Evolutionary conservation across 1,284 basidiomycete species (phyloP), one percentile per base, ranked within the genome.

Genomic region (Ustilago sp.): DNA sequence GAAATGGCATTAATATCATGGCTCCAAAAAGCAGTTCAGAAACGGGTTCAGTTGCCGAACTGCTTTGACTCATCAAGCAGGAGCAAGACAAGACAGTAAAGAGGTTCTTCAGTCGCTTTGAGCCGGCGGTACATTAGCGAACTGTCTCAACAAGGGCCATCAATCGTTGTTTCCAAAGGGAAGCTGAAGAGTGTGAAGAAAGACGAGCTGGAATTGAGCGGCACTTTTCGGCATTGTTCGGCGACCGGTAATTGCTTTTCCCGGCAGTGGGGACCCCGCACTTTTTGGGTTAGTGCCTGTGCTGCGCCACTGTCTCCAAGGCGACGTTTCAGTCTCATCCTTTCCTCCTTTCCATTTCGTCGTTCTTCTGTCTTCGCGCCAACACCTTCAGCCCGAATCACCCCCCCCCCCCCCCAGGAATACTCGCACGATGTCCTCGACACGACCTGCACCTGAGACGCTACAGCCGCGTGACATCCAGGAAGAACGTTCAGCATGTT

Each of bases 391-490:
- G 6, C 17, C n/a, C 9, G 6, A 7, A n/a, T 15, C 43, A 45
- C 9, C 19, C 17, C 47, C 19, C 19, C 19, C 54, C 23, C 28
- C 54, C 6, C 43, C 6, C 7, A n/a, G n/a, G 28, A 2, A 41
- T 38, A 34, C 19, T 32, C 0, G 50, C 36, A 64, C 13, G 11
- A 73, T 73, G 70, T 54, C 65, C 8, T 61, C 53, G 8, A 54
- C 45, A 57, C 54, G 74, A 59, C 75, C 75, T 2, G 58, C 72
- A 17, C 79, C 79, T n/a, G 79, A 80, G 55, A 54, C 60, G 1
- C 53, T 78, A n/a, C 79, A 80, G 28, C 70, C 79, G 13, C 55
- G 54, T 8, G 77, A 80, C 47, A 71, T 80, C 28, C 59, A 64
- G 41, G 34, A 65, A 28, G 79, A 80, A 63, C 62, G 79, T 2